Base-by-base conservation (phyloP, 257 asterid species). In the Ballota nigra region DNA sequence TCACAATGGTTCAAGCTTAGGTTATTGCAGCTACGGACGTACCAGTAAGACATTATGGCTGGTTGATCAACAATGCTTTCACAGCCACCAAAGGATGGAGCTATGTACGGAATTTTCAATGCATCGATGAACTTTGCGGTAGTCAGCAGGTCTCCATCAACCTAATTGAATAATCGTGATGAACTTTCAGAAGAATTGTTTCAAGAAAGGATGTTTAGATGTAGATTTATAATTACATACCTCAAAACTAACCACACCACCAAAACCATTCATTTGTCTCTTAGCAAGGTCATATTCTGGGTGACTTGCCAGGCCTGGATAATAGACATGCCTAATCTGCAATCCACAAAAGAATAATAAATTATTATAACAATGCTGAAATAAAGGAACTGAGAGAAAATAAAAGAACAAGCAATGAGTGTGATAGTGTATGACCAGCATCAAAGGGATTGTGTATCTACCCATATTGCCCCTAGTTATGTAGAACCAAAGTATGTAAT, bases 11-110 rank as follows among this genome's bases (percentile, higher is more conserved):
- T 47, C 10, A 45, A 45, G 18, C 53, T 53, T 12, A 68, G 71
- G 43, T 20, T 43, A 63, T 38, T 36, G 24, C 34, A 69, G 53
- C 40, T 15, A 61, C 59, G 41, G 3, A 68, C 88, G 49, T 79
- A 92, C 98, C 97, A 92, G 62, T 92, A 92, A 61, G 98, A 92
- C 98, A 92, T 90, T 41, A 92, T 86, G 23, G 98, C 97, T 16
- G 98, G 98, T 80, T 87, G 98, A 56, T 92, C 96, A 66, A 92
- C 91, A 53, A 92, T 90, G 88, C 98, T 90, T 85, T 92, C 98
- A 58, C 89, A 83, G 31, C 97, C 98, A 28, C 98, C 98, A 81
- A 92, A 92, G 3, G 98, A 92, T 20, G 98, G 96, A 63, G 98
- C 98, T 69, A 92, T 90, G 70, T 92, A 92, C 4, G 98, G 91